Evolutionary conservation across 768 basidiomycete species (phyloP).

Genomic region (Mycena epipterygia): DNA sequence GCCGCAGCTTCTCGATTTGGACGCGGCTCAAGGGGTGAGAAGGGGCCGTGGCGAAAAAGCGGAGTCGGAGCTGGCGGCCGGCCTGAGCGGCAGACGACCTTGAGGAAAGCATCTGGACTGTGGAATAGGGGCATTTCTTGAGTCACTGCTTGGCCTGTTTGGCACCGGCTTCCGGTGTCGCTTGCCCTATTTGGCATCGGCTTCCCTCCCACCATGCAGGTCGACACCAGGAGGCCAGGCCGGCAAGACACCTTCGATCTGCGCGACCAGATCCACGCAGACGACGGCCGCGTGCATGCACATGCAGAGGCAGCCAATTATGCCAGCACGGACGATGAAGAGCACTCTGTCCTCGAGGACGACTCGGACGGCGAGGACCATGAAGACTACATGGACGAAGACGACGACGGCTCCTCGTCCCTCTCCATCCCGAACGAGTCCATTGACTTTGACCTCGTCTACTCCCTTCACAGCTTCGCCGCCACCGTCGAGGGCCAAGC

Average conservation of each 20-base stretch:
- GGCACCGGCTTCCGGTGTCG: too few relatives aligned
- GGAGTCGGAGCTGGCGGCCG: neutral
- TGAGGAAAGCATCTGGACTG: neutral
- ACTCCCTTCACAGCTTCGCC: slow-evolving; percentile 95
- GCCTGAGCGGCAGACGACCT: neutral
- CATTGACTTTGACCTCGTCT: slow-evolving; percentile 94
- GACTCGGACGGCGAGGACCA: slow-evolving; percentile 83
- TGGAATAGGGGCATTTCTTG: too few relatives aligned
- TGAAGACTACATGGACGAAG: slow-evolving; percentile 80
- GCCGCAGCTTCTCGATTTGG: slow-evolving; percentile 13
- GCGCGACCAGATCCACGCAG: slow-evolving; percentile 71
- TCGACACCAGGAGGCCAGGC: slow-evolving; percentile 23
- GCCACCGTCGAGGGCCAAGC: slow-evolving; percentile 99
- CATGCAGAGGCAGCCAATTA: slow-evolving; percentile 60
- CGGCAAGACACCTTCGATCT: slow-evolving; percentile 80
- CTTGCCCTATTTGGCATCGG: neutral
- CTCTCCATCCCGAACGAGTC: slow-evolving; percentile 92
- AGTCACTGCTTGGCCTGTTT: too few relatives aligned
- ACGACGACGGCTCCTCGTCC: slow-evolving; percentile 84
- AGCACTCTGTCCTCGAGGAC: slow-evolving; percentile 89
- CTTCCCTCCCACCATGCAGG: slow-evolving; percentile 8
- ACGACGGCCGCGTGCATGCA: slow-evolving; percentile 62
- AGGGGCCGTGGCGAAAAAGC: neutral
- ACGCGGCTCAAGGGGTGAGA: neutral
- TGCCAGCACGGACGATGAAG: slow-evolving; percentile 69